Evolutionary conservation across 805 yeast genomes (phyloP), one percentile per base, ranked within the genome.

Genomic region (Metschnikowia picachoensis): DNA sequence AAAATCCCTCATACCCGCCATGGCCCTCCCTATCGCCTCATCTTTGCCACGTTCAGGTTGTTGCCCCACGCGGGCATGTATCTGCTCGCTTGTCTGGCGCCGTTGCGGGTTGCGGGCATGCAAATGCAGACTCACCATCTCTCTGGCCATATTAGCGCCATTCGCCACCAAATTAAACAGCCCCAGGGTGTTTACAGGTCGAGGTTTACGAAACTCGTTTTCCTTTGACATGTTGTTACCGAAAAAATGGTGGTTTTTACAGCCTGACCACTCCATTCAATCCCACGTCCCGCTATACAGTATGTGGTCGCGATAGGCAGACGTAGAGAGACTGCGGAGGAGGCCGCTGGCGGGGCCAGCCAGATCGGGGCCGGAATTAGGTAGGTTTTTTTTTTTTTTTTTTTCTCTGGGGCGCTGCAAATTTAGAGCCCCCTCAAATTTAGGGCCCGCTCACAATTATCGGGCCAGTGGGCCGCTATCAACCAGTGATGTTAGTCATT

Each of bases 71-170:
- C 43, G 44, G 27, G 48, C 36, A 30, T 52, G 56, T 27, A 53
- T 38, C 16, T 39, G 35, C 30, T 42, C 39, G 20, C 47, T 49
- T 6, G 47, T 51, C 34, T 50, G 48, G 17, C 33, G 46, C 30
- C 50, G 44, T 31, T 39, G 49, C 13, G 57, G 58, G 30, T 37
- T 46, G 47, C 83, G 60, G 9, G 75, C 74, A 43, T 72, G 66
- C 0, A 80, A 72, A 33, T 80, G 79, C 38, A 75, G 44, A 30
- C 58, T 57, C 38, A 76, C 81, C 82, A 85, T 75, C 53, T 83
- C 82, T 46, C 90, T 69, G 2, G 92, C 92, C 27, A 77, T 63
- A 50, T 73, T 73, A 4, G 83, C 70, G 50, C 82, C 82, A 3
- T 80, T 67, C 0, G 83, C 79, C 32, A 73, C 15, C 30, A 32